Conservation (phyloP, 2,329 filamentous ascomycete genomes). For the Mycosphaerelloides madeirae region DNA sequence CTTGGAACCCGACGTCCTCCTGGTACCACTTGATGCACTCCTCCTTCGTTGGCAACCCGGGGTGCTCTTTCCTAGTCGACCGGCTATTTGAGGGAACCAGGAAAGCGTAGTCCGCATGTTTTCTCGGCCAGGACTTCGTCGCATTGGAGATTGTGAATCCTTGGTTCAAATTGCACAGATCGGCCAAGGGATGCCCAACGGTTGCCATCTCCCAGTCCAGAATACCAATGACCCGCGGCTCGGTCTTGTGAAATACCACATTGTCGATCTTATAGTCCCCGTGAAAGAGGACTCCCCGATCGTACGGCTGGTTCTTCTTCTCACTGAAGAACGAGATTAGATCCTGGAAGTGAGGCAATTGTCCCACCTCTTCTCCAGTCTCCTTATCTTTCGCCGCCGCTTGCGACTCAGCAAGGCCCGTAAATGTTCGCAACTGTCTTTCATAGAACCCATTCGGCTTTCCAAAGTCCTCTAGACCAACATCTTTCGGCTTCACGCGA, state of each 20-base stretch:
- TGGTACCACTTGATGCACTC: slow-evolving; percentile 62
- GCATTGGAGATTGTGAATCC: slow-evolving; percentile 25
- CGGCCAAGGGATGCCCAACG: slow-evolving; percentile 89
- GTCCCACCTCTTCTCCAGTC: slow-evolving; percentile 68
- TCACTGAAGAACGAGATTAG: slow-evolving; percentile 75
- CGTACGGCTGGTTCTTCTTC: slow-evolving; percentile 64
- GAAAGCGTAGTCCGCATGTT: slow-evolving; percentile 24
- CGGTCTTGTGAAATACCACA: slow-evolving; percentile 73
- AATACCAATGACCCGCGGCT: slow-evolving; percentile 84
- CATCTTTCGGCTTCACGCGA: slow-evolving; percentile 59
- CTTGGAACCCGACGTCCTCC: slow-evolving; percentile 67
- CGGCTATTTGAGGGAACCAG: slow-evolving; percentile 14
- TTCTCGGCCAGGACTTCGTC: slow-evolving; percentile 24
- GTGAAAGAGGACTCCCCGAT: slow-evolving; percentile 76
- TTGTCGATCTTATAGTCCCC: slow-evolving; percentile 86
- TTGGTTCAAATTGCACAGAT: slow-evolving; percentile 70
- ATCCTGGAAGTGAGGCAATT: slow-evolving; percentile 76
- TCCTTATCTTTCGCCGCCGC: slow-evolving; percentile 71
- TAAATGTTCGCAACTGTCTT: slow-evolving; percentile 80
- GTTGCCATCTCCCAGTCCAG: slow-evolving; percentile 99
- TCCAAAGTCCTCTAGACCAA: slow-evolving; percentile 71
- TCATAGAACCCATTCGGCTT: slow-evolving; percentile 72
- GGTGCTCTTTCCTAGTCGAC: slow-evolving; percentile 28
- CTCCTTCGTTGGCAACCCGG: slow-evolving; percentile 60
- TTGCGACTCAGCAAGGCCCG: slow-evolving; percentile 72